These are phyloP conservation scores for Lasiosphaeria ovina DNA, from an alignment of 495 filamentous ascomycete genomes.

Conservation along the genomic window DNA sequence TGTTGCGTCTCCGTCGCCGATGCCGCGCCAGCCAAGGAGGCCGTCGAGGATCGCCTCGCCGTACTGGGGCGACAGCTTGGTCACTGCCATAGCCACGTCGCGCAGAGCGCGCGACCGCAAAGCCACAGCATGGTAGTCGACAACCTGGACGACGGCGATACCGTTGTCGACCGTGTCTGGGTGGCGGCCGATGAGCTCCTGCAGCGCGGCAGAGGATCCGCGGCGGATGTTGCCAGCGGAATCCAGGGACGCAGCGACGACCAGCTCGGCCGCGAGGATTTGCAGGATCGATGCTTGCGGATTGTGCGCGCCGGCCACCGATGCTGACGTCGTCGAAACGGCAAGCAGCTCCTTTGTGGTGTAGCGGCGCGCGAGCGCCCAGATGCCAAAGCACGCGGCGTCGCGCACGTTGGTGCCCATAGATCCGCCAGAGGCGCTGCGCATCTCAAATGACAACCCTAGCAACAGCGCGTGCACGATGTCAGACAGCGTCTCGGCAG, in stretches of 20 bases:
- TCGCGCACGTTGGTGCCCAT: constrained; percentile 94
- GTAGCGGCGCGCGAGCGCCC: constrained; percentile 87
- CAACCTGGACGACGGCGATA: constrained; percentile 78
- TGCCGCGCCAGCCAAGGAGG: constrained; percentile 83
- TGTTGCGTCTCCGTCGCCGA: constrained; percentile 69
- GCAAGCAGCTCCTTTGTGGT: constrained; percentile 71
- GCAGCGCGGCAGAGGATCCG: constrained; percentile 87
- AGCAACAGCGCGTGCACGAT: constrained; percentile 69
- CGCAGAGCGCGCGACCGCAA: constrained; percentile 77
- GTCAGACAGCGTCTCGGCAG: constrained; percentile 60
- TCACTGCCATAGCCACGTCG: constrained; percentile 67
- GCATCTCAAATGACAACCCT: constrained; percentile 81
- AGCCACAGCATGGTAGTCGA: constrained; percentile 92
- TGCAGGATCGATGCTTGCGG: constrained; percentile 60
- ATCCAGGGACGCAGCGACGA: constrained; percentile 81
- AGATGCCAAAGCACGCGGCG: constrained; percentile 93
- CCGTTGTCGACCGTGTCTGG: constrained; percentile 78
- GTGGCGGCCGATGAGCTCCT: constrained; percentile 91
- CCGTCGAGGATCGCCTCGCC: constrained; percentile 66
- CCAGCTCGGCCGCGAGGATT: constrained; percentile 72
- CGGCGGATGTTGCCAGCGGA: constrained; percentile 88
- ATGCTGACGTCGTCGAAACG: constrained; percentile 46
- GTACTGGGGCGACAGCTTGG: constrained; percentile 63
- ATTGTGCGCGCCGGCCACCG: constrained; percentile 27
- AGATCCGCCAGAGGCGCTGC: constrained; percentile 73